phyloP scores from a whole-genome alignment of 2,329 filamentous ascomycete species.

The Myrmaecium sp. region DNA sequence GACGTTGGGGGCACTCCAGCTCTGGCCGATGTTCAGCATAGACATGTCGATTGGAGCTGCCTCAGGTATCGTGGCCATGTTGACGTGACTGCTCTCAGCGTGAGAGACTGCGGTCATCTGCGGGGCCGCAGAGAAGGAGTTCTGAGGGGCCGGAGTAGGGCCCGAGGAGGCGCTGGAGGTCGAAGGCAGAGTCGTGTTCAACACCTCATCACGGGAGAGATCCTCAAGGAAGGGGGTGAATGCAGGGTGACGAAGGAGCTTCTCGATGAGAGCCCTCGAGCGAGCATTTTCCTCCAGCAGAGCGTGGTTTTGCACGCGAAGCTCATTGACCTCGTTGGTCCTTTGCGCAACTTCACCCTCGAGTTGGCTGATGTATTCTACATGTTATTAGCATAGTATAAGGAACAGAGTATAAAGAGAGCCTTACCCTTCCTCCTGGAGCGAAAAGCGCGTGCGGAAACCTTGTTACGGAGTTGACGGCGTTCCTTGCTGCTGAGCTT shows the following conservation, averaged over 20 bases:
- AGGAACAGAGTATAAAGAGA: neutral
- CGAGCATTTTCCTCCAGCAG: constrained; percentile 76
- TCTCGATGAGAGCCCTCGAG: constrained; percentile 64
- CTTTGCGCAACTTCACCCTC: constrained; percentile 77
- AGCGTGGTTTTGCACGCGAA: constrained; percentile 65
- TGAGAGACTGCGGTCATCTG: constrained; percentile 30
- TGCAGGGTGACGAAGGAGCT: constrained; percentile 41
- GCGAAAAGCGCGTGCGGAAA: constrained; percentile 91
- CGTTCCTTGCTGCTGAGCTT: constrained; percentile 97
- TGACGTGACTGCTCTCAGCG: constrained; percentile 45
- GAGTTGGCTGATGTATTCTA: constrained; percentile 93
- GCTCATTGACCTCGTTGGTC: constrained; percentile 64
- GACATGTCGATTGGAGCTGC: constrained; percentile 53
- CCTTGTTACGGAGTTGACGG: constrained; percentile 94
- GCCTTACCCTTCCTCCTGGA: constrained; percentile 89
- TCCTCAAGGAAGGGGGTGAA: constrained; percentile 30
- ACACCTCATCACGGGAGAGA: constrained; percentile 22
- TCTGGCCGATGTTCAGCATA: constrained; percentile 45
- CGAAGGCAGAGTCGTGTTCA: too few relatives aligned
- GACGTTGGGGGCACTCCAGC: constrained; percentile 31
- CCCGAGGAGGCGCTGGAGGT: constrained; percentile 16
- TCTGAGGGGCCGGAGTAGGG: constrained; percentile 17
- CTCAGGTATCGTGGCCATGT: constrained; percentile 73
- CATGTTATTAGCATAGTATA: constrained; percentile 29
- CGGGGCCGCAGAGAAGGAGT: constrained; percentile 28